phyloP scores from a whole-genome alignment of 179 eudicot species.

The Heliamphora ciliata region DNA sequence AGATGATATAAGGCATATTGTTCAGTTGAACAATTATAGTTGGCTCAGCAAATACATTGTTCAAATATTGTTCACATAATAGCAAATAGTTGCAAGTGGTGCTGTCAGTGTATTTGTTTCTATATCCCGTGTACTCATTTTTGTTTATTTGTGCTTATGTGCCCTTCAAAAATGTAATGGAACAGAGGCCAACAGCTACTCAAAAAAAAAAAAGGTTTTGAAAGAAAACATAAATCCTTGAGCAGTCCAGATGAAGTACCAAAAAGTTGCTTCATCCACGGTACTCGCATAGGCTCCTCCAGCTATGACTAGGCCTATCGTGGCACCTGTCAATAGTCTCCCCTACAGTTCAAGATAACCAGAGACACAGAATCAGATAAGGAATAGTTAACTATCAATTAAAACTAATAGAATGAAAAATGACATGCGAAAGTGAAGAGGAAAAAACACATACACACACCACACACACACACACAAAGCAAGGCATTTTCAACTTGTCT shows the following conservation, averaged over 20 bases:
- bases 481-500: no score
- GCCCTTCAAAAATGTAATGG: background rate
- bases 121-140: background rate
- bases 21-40: background rate
- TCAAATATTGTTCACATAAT: background rate
- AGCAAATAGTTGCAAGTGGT: background rate
- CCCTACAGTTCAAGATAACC: constrained; percentile 39
- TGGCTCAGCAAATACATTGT: background rate
- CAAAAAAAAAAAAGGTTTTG: background rate
- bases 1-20: background rate
- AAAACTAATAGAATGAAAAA: background rate
- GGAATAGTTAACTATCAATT: background rate
- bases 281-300: constrained; percentile 99
- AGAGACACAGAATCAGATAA: background rate
- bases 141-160: background rate
- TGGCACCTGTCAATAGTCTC: constrained; percentile 67
- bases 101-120: background rate
- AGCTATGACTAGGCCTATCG: constrained; percentile 67
- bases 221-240: no score
- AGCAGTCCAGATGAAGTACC: constrained; percentile 35
- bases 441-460: no score
- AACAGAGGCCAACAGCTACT: background rate
- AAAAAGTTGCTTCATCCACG: constrained; percentile 96
- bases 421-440: background rate
- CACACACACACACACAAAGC: no score